These are phyloP conservation scores for Craspedostauros australis DNA, from an alignment of 108 stramenopile genomes.

Conservation along the genomic window DNA sequence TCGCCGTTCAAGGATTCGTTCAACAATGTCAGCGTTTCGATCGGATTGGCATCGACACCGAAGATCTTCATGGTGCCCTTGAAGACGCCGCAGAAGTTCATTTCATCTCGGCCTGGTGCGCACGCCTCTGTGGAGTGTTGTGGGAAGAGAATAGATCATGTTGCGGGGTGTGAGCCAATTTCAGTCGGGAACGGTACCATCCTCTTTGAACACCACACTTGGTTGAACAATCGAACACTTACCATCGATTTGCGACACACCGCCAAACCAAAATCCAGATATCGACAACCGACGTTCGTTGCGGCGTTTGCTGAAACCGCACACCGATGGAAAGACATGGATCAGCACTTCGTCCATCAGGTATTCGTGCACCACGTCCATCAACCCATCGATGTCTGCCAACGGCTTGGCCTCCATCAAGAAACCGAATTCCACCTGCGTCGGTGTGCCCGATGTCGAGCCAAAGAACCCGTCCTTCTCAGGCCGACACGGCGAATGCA, in stretches of 20 bases:
- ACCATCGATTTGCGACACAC: too few species aligned
- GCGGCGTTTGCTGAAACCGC: slow-evolving; percentile 17
- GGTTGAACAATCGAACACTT: too few species aligned
- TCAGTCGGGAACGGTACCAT: slow-evolving; percentile 7
- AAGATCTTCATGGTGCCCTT: slow-evolving; percentile 17
- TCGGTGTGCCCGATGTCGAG: slow-evolving; percentile 27
- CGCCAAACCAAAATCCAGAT: slow-evolving; percentile 32
- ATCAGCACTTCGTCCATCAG: slow-evolving; percentile 17
- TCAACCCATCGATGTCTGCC: slow-evolving; percentile 10
- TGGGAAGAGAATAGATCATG: neutral
- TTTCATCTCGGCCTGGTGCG: slow-evolving; percentile 5
- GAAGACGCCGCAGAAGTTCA: slow-evolving; percentile 26
- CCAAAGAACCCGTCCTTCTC: slow-evolving; percentile 37
- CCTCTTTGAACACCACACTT: slow-evolving; percentile 12
- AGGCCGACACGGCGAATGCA: slow-evolving; percentile 29
- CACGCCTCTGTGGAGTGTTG: slow-evolving; percentile 11
- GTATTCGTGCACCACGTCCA: slow-evolving; percentile 28
- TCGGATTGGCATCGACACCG: too few species aligned
- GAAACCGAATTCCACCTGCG: slow-evolving; percentile 20
- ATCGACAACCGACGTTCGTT: neutral
- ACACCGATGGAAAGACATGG: slow-evolving; percentile 18
- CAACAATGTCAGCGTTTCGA: too few species aligned
- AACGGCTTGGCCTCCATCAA: slow-evolving; percentile 21
- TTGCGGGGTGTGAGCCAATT: neutral
- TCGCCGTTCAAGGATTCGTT: too few species aligned